Evolutionary conservation across 495 filamentous ascomycete genomes (phyloP), one percentile per base, ranked within the genome.

Genomic region (Melanomma pulvis-pyrius): DNA sequence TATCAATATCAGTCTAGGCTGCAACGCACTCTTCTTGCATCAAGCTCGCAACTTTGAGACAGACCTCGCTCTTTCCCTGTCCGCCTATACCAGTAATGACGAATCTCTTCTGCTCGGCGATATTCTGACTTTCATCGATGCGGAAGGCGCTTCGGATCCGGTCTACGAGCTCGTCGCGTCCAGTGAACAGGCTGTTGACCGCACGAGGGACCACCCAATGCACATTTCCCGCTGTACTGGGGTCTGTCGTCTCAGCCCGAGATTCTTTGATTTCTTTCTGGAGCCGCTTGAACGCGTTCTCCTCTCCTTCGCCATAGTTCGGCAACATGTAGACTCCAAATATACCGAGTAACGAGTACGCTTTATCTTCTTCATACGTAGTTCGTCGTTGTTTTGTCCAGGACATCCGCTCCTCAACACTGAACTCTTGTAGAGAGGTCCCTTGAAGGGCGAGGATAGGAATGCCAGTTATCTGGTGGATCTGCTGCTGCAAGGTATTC

Each of bases 31-130:
- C 44, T 32, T 70, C 36, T 52, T 58, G 68, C 52, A 66, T 59
- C 21, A 19, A 17, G 30, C 67, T 51, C 11, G 68, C 62, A 28
- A 66, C 12, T 32, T 66, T 50, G 7, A 70, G 49, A 48, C 63
- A 62, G 29, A 70, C 21, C 29, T 70, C 68, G 28, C 68, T 70
- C 39, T 70, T 67, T 29, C 68, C 68, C 21, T 25, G 24, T 3
- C 67, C 67, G 44, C 61, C 67, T 6, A 66, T 1, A 7, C 68
- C 68, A 30, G 50, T 66, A 24, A 70, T 50, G 28, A 66, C 58
- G 29, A 70, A 58, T 30, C 55, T 32, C 52, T 32, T 61, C 47
- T 67, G 68, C 49, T 19, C 36, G 9, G 5, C 25, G 22, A 19
- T 25, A 19, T 13, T 2, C 25, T 11, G 22, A 36, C 32, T 36